Evolutionary conservation across 306 rosid genomes (phyloP).

Genomic region (Vigna nakashimae): DNA sequence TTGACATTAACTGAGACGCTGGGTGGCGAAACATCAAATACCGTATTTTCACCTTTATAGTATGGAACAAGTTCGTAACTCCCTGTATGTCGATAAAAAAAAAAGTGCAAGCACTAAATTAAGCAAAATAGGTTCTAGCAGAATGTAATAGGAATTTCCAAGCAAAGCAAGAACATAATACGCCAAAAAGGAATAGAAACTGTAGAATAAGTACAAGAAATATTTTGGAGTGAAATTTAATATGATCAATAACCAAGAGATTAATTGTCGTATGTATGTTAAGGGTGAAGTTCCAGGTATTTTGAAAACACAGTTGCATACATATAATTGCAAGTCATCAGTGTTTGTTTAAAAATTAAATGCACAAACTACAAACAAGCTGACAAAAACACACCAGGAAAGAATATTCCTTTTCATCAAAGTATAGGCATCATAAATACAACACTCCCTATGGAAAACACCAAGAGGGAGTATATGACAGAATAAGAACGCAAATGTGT

Average conservation of each 20-base stretch:
- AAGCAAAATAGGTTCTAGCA: constrained; percentile 33
- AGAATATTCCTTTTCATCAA: constrained; percentile 21
- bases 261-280: neutral
- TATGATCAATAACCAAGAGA: constrained; percentile 30
- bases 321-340: constrained; percentile 17
- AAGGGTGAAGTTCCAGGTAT: constrained; percentile 30
- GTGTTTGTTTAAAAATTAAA: constrained; percentile 26
- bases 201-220: constrained; percentile 17
- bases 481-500: constrained; percentile 35
- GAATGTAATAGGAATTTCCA: constrained; percentile 40
- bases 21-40: constrained; percentile 94
- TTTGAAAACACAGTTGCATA: constrained; percentile 34
- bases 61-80: constrained; percentile 83
- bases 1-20: constrained; percentile 69
- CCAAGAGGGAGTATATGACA: constrained; percentile 12
- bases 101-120: constrained; percentile 41
- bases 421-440: constrained; percentile 33
- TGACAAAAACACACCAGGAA: constrained; percentile 8
- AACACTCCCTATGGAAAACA: constrained; percentile 15
- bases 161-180: constrained; percentile 40
- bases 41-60: constrained; percentile 97
- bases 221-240: constrained; percentile 10
- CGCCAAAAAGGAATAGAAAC: constrained; percentile 30
- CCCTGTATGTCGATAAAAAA: constrained; percentile 61
- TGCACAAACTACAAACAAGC: constrained; percentile 29